Conservation (phyloP, 768 basidiomycete genomes). For the Infundibulicybe gibba region DNA sequence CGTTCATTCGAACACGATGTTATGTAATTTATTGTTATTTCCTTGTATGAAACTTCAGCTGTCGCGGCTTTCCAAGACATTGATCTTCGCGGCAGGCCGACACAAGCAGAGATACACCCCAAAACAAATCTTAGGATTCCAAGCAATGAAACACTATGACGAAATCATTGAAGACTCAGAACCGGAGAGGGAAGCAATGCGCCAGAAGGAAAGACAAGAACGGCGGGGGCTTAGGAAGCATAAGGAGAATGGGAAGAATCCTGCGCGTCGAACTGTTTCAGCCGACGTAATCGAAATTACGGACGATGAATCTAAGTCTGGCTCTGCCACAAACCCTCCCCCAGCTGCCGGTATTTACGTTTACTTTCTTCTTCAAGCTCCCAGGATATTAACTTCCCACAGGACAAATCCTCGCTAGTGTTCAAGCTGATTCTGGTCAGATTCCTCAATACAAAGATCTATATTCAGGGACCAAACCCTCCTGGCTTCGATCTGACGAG, state of each 20-base stretch:
- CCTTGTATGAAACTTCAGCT: neutral
- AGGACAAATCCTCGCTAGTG: no score
- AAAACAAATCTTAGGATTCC: neutral
- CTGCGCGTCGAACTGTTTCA: neutral
- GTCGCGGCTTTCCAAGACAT: no score
- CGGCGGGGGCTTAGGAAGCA: neutral
- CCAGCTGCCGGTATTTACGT: no score
- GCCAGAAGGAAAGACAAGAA: slow-evolving; percentile 13
- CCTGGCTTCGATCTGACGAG: no score
- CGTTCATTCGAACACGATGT: slow-evolving; percentile 18
- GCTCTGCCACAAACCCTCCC: no score
- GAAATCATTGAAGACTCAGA: slow-evolving; percentile 69
- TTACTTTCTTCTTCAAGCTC: no score
- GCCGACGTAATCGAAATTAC: slow-evolving; percentile 16
- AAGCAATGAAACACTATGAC: slow-evolving; percentile 5
- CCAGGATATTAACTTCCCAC: no score
- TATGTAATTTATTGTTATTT: slow-evolving; percentile 10
- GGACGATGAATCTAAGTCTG: slow-evolving; percentile 11
- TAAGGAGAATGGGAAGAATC: neutral
- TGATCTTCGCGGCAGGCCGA: no score
- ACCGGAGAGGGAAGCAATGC: slow-evolving; percentile 53
- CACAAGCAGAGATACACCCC: no score
- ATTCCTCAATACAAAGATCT: no score
- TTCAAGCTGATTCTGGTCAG: no score
- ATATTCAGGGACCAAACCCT: no score